Evolutionary conservation across 169 alveolate species (phyloP), one percentile per base, ranked within the genome.

Genomic region (Plasmodium coatneyi): DNA sequence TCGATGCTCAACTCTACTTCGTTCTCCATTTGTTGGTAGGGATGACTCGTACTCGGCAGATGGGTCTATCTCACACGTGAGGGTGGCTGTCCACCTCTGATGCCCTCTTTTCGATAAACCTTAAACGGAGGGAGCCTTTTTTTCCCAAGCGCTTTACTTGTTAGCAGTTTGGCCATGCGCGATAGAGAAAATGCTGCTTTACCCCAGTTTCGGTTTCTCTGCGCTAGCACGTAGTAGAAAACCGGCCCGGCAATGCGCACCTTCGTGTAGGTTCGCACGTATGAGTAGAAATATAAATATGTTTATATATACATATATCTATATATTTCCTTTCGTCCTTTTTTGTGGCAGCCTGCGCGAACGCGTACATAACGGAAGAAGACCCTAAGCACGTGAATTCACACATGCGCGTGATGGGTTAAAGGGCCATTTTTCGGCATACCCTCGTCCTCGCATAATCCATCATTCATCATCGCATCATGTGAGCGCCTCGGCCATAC

Each of bases 1-100:
- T 91, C 95, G 32, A 91, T 79, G 25, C 92, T 91, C 71, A 91
- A 84, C 80, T 72, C 84, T 7, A 39, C 28, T 19, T 41, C 93
- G 30, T 86, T 32, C 25, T 86, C 93, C 93, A 86, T 86, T 22
- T 84, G 36, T 66, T 25, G 3, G 1, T 7, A 36, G 76, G 76
- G 16, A 3, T 66, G 14, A 22, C 34, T 22, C n/a, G 30, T 22
- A 66, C 16, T 49, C 7, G 60, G 22, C 60, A 49, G 60, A 49
- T 49, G 60, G 22, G 22, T 49, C 60, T 49, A 49, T 49, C 60
- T 14, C 19, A 14, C 19, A 16, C 19, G 60, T 2, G 22, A 14
- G 60, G 60, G 19, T 12, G 22, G 22, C 5, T 49, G 60, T 49
- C 60, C 60, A 49, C 60, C 60, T 49, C 5, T 49, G 60, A 14